phyloP scores from a whole-genome alignment of 2,329 filamentous ascomycete genomes.

The Exophiala phaeomuriformis region DNA sequence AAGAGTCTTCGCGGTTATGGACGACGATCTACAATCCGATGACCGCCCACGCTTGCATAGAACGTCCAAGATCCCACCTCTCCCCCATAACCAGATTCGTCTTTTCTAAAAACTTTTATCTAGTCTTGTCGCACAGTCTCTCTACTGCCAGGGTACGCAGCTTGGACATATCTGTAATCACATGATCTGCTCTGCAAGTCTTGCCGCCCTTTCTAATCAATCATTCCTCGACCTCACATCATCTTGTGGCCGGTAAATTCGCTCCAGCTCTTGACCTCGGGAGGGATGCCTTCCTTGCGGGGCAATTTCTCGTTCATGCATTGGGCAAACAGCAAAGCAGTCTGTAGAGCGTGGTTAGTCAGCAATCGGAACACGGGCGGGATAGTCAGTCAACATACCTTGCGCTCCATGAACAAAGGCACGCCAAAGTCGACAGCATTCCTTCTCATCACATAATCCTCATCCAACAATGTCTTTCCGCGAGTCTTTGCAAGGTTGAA shows the following conservation, averaged over 20 bases:
- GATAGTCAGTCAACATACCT: slow-evolving; percentile 12
- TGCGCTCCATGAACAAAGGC: slow-evolving; percentile 59
- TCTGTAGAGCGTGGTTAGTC: slow-evolving; percentile 50
- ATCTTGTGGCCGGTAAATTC: slow-evolving; percentile 75
- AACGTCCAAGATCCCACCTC: not conserved
- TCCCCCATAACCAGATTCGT: not conserved
- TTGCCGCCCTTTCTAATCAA: not conserved
- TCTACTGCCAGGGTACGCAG: not conserved
- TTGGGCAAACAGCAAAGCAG: slow-evolving; percentile 87
- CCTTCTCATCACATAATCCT: slow-evolving; percentile 96
- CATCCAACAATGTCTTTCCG: slow-evolving; percentile 76
- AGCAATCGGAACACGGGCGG: not conserved
- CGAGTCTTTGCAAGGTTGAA: slow-evolving; percentile 87
- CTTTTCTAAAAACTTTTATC: not conserved
- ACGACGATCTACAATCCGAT: not conserved
- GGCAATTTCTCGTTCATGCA: slow-evolving; percentile 98
- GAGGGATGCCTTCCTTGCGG: slow-evolving; percentile 75
- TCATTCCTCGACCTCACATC: slow-evolving; percentile 30
- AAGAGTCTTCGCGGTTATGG: too few relatives aligned
- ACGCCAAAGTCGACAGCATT: slow-evolving; percentile 98
- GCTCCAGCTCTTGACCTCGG: slow-evolving; percentile 89
- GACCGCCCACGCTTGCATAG: not conserved
- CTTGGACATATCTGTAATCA: not conserved
- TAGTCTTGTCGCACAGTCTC: not conserved
- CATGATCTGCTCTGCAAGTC: not conserved